Percentiles rank a stretch among this genome's conserved stretches.
Conservation (phyloP, 2,329 filamentous ascomycete species). For the Colletotrichum lindemuthianum region DNA sequence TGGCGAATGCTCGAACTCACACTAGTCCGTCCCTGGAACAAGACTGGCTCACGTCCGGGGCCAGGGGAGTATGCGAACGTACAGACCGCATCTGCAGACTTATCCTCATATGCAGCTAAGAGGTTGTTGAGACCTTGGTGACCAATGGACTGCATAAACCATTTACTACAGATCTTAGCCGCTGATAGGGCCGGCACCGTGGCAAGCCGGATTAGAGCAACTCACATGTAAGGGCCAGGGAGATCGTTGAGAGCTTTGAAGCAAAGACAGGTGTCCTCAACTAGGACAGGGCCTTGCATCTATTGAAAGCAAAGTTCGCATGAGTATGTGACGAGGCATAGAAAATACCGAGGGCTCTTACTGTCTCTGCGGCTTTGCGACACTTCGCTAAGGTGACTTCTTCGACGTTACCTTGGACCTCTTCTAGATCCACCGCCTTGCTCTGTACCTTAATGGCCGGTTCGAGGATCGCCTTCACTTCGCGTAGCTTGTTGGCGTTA, state of each 20-base stretch:
- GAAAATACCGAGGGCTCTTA: constrained; percentile 52
- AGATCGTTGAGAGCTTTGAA: constrained; percentile 92
- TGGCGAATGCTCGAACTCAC: constrained; percentile 56
- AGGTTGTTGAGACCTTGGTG: constrained; percentile 90
- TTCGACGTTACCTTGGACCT: constrained; percentile 92
- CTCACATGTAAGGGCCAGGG: constrained; percentile 94
- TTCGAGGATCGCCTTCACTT: constrained; percentile 88
- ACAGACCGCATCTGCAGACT: constrained; percentile 91
- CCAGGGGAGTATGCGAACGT: constrained; percentile 94
- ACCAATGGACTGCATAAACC: constrained; percentile 87
- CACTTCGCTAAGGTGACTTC: constrained; percentile 93
- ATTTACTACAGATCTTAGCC: constrained; percentile 75
- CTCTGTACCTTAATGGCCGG: constrained; percentile 77
- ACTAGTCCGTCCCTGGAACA: constrained; percentile 92
- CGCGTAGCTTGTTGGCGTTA: constrained; percentile 92
- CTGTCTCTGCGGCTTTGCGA: constrained; percentile 79
- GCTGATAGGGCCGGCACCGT: not conserved
- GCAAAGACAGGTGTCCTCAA: constrained; percentile 95
- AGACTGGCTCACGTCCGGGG: constrained; percentile 81
- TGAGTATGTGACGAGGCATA: not conserved
- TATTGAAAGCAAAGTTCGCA: constrained; percentile 47
- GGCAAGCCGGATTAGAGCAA: constrained; percentile 26
- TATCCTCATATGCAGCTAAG: constrained; percentile 87
- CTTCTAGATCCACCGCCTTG: constrained; percentile 81
- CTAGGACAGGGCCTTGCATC: constrained; percentile 88